Conservation (phyloP, 2,329 filamentous ascomycete species). For the Erysiphe neolycopersici region DNA sequence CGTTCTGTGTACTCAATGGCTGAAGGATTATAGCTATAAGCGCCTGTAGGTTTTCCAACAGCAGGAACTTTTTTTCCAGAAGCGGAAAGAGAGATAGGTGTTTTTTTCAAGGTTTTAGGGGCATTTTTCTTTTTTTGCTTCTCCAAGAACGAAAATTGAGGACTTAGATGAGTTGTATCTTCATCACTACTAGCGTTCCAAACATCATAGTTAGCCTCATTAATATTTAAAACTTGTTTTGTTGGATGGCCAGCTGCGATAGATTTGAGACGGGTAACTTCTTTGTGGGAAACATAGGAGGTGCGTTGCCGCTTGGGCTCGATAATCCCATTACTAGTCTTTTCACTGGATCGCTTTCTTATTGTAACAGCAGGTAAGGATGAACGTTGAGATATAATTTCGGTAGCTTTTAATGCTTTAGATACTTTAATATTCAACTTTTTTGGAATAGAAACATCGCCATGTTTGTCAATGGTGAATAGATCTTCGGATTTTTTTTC, state of each 20-base stretch:
- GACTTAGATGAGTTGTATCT: constrained; percentile 20
- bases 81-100: constrained; percentile 58
- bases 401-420: constrained; percentile 68
- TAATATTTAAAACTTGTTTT: constrained; percentile 17
- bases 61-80: constrained; percentile 57
- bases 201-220: constrained; percentile 48
- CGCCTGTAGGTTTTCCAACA: constrained; percentile 52
- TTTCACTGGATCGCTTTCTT: constrained; percentile 47
- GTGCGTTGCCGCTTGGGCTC: constrained; percentile 47
- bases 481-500: constrained; percentile 66
- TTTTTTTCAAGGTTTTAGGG: constrained; percentile 47
- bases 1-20: constrained; percentile 68
- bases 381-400: constrained; percentile 70
- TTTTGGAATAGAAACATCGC: constrained; percentile 37
- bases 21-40: constrained; percentile 76
- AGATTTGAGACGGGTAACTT: constrained; percentile 49
- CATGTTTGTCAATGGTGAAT: constrained; percentile 56
- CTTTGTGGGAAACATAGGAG: constrained; percentile 62
- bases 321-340: constrained; percentile 46
- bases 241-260: constrained; percentile 45
- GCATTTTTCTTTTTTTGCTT: constrained; percentile 38
- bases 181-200: constrained; percentile 34
- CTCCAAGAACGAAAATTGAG: constrained; percentile 37
- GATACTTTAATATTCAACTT: constrained; percentile 34
- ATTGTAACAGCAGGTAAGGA: constrained; percentile 52